A percentile compares a stretch with the other conserved stretches of the same genome.
Conservation (phyloP, 257 asterid genomes). For the Jacaranda mimosifolia region DNA sequence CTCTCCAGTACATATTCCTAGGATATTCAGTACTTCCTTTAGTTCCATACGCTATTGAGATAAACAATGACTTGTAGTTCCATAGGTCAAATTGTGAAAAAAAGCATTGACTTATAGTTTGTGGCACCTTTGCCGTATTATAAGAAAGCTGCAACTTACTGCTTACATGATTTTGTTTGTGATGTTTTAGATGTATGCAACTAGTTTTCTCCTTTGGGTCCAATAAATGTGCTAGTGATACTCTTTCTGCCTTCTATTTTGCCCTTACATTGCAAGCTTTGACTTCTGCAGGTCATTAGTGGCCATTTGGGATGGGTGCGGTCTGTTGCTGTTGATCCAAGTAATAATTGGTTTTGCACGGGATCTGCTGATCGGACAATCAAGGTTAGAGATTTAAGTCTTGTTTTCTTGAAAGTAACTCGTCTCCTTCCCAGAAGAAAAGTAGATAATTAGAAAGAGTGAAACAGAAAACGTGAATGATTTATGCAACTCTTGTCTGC, state of each 20-base stretch:
- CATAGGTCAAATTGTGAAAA: neutral
- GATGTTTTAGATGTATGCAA: neutral
- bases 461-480: constrained; percentile 12
- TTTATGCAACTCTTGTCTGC: constrained; percentile 13
- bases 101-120: neutral
- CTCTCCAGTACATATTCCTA: neutral
- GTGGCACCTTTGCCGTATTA: constrained; percentile 6
- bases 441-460: constrained; percentile 5
- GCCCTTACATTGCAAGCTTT: constrained; percentile 25
- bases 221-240: neutral
- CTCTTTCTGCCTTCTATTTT: constrained; percentile 2
- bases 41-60: neutral
- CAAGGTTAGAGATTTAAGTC: constrained; percentile 58
- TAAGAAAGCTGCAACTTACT: constrained; percentile 3
- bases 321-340: constrained; percentile 94
- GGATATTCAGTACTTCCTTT: neutral
- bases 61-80: neutral
- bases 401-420: constrained; percentile 17
- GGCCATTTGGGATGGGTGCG: constrained; percentile 98
- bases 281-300: constrained; percentile 77
- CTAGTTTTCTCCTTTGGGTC: constrained; percentile 4
- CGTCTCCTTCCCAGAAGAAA: neutral
- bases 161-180: constrained; percentile 11
- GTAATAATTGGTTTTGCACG: constrained; percentile 90
- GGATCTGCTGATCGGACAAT: constrained; percentile 96